Percentiles rank a stretch among this genome's conserved stretches.
phyloP scores from a whole-genome alignment of 495 filamentous ascomycete species.

The Haplographium delicatum region DNA sequence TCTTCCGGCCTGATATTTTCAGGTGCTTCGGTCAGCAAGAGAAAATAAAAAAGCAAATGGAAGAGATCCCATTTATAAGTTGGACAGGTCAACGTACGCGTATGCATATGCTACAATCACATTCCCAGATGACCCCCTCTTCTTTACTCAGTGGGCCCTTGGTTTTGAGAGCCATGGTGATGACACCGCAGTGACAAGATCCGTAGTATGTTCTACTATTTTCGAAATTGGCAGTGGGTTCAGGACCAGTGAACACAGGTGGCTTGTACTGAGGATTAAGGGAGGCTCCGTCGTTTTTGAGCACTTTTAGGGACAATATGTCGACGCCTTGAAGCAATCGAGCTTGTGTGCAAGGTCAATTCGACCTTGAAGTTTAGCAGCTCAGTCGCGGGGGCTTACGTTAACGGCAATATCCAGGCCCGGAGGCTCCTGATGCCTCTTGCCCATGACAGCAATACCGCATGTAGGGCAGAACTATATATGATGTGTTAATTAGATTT shows the following conservation, averaged over 20 bases:
- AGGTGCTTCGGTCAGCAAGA: not conserved
- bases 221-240: constrained; percentile 33
- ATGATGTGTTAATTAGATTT: not conserved
- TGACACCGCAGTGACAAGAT: constrained; percentile 48
- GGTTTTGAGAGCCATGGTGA: constrained; percentile 36
- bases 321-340: not conserved
- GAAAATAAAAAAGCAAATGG: not conserved
- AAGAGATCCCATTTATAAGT: not conserved
- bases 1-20: not conserved
- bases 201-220: constrained; percentile 33
- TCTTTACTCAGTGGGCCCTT: constrained; percentile 22
- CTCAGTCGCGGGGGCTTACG: not conserved
- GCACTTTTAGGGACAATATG: not conserved
- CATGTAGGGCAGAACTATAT: constrained; percentile 18
- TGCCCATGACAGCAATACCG: constrained; percentile 16
- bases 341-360: not conserved
- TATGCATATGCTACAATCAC: constrained; percentile 41
- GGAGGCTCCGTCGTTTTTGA: constrained; percentile 34
- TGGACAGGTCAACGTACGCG: constrained; percentile 32
- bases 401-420: constrained; percentile 14
- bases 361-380: not conserved
- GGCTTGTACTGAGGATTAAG: constrained; percentile 27
- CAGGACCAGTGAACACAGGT: constrained; percentile 32
- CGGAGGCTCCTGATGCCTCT: not conserved
- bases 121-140: constrained; percentile 27